These are phyloP conservation scores for Nephelium lappaceum DNA, from an alignment of 345 rosid species.

Conservation along the genomic window DNA sequence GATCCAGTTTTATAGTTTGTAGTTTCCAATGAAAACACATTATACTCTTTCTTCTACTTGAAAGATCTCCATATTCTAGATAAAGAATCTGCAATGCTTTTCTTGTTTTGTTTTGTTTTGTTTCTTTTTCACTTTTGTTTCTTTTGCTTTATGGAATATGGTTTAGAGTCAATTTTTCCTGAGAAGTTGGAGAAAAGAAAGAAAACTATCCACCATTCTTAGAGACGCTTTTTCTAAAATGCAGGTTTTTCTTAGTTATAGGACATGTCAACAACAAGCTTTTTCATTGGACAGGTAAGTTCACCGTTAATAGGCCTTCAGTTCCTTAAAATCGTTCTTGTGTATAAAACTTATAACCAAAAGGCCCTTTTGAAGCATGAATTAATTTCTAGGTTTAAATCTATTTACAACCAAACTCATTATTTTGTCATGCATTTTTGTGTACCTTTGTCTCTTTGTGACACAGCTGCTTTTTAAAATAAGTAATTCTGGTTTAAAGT, in stretches of 20 bases:
- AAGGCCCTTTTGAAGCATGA: no score
- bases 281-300: not conserved
- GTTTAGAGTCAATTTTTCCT: not conserved
- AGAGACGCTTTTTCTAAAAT: not conserved
- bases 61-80: not conserved
- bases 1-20: not conserved
- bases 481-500: conserved; percentile 6
- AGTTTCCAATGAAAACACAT: not conserved
- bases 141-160: not conserved
- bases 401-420: not conserved
- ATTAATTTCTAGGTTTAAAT: not conserved
- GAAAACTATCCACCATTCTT: not conserved
- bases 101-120: no score
- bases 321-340: conserved; percentile 2
- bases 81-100: not conserved
- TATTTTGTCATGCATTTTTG: not conserved
- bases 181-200: not conserved
- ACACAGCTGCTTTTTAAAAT: not conserved
- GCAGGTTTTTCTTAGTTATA: not conserved
- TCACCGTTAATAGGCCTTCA: not conserved
- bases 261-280: no score
- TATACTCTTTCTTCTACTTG: not conserved
- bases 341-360: no score
- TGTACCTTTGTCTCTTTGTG: not conserved
- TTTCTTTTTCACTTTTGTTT: no score